Evolutionary conservation across 441 rosid species (phyloP), one percentile per base, ranked within the genome.

Genomic region (Erysimum cheiri): DNA sequence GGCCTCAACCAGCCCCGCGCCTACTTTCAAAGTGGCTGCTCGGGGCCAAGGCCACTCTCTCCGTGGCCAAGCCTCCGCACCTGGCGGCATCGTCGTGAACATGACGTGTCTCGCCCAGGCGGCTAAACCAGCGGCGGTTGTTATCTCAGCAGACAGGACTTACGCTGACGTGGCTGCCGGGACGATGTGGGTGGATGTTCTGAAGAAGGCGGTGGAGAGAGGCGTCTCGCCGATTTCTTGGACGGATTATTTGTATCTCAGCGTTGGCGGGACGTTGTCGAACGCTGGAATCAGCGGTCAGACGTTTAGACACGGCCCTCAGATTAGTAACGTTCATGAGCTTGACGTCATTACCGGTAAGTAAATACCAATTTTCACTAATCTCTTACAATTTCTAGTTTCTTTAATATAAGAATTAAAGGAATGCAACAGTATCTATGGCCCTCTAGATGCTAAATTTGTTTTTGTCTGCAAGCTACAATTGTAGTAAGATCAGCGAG

Each of bases 201-300:
- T 95, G 40, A 65, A 78, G 43, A 83, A 72, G 44, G 73, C 92
- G n/a, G 17, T 79, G 57, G 53, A 71, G 58, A 78, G 72, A 58
- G 98, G 97, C 26, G 79, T 90, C 48, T 79, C 97, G 35, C 96
- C 99, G 36, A 81, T 80, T 40, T 82, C 97, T 9, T 95, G 89
- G 88, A 90, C 99, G 0, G 99, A 95, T 64, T 95, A 90, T 55
- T 70, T 95, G 85, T 80, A 90, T 76, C 84, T 95, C 3, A 92
- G 84, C 11, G 94, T 92, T 1, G 99, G 98, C 2, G 99, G 99
- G 36, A 95, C 99, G 3, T 95, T 95, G 47, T 90, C 98, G 7
- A 90, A 95, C 60, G 98, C 91, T 6, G 99, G 99, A 73, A 95
- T 95, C 19, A 81, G 99, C 22, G 99, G 99, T 15, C 93, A 89